Evolutionary conservation across 1,284 basidiomycete genomes (phyloP).

Genomic region (Ustilago sp.): DNA sequence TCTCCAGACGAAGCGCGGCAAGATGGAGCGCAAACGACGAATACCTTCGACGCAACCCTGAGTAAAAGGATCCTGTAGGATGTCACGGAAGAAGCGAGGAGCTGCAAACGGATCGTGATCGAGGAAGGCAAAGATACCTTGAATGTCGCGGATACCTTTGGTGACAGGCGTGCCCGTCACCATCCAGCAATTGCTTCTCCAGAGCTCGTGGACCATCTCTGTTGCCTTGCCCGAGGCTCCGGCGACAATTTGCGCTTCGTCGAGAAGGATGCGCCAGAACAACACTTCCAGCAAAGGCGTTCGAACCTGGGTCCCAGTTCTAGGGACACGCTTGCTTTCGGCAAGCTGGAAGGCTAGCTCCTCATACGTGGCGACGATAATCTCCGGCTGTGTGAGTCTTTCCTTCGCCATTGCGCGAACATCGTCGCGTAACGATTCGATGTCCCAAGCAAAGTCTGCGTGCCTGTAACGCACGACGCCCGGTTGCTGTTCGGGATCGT

Average conservation of each 20-base stretch:
- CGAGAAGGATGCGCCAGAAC: conserved; percentile 54
- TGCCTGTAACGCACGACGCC: conserved; percentile 42
- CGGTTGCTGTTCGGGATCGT: conserved; percentile 15
- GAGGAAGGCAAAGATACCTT: conserved; percentile 53
- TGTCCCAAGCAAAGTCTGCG: conserved; percentile 40
- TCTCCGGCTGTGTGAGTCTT: conserved; percentile 34
- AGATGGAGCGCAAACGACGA: conserved; percentile 36
- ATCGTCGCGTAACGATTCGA: conserved; percentile 8
- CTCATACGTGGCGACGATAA: conserved; percentile 59
- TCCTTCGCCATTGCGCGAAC: conserved; percentile 27
- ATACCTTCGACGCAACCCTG: conserved; percentile 50
- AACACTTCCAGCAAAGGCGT: conserved; percentile 54
- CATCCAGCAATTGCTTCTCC: conserved; percentile 59
- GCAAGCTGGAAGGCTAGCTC: conserved; percentile 46
- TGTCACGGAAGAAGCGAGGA: conserved; percentile 42
- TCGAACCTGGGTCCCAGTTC: conserved; percentile 18
- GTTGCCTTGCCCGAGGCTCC: conserved; percentile 43
- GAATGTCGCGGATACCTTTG: conserved; percentile 51
- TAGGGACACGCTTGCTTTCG: conserved; percentile 30
- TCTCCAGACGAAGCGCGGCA: conserved; percentile 54
- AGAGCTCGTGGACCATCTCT: conserved; percentile 53
- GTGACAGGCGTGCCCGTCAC: conserved; percentile 53
- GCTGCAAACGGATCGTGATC: conserved; percentile 51
- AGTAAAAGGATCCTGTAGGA: conserved; percentile 48
- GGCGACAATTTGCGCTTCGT: conserved; percentile 57